Evolutionary conservation across 2,329 filamentous ascomycete genomes (phyloP).

Genomic region (Xylariaceae sp.): DNA sequence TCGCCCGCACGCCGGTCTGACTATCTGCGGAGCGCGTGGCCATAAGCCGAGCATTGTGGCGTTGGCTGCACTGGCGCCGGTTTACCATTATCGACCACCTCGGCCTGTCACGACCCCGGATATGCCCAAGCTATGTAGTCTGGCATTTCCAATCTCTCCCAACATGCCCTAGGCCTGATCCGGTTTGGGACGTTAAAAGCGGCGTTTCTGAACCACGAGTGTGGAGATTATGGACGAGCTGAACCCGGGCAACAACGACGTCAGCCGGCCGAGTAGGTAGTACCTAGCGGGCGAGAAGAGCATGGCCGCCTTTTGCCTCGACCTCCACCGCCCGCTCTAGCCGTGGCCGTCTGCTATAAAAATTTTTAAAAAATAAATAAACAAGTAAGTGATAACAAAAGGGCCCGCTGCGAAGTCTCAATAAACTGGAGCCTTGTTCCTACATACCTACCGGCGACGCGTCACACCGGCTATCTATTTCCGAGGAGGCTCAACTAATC

Average conservation of each 20-base stretch:
- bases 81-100: background rate
- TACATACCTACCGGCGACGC: background rate
- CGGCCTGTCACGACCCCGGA: constrained; percentile 4
- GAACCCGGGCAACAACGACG: constrained; percentile 10
- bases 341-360: background rate
- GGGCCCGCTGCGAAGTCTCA: background rate
- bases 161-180: constrained; percentile 13
- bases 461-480: constrained; percentile 17
- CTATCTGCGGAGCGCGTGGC: background rate
- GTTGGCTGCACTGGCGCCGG: background rate
- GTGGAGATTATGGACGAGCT: constrained; percentile 7
- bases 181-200: constrained; percentile 13
- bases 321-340: background rate
- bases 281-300: constrained; percentile 4
- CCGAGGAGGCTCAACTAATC: constrained; percentile 4
- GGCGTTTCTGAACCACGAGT: constrained; percentile 17
- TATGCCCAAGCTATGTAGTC: constrained; percentile 4
- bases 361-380: too few species aligned
- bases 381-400: too few species aligned
- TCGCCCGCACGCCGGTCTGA: background rate
- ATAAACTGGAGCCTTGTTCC: too few species aligned
- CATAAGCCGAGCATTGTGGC: background rate
- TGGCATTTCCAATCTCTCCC: constrained; percentile 5
- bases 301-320: constrained; percentile 1
- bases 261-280: constrained; percentile 1